phyloP scores from a whole-genome alignment of 306 rosid species.

The Echinosophora koreensis region DNA sequence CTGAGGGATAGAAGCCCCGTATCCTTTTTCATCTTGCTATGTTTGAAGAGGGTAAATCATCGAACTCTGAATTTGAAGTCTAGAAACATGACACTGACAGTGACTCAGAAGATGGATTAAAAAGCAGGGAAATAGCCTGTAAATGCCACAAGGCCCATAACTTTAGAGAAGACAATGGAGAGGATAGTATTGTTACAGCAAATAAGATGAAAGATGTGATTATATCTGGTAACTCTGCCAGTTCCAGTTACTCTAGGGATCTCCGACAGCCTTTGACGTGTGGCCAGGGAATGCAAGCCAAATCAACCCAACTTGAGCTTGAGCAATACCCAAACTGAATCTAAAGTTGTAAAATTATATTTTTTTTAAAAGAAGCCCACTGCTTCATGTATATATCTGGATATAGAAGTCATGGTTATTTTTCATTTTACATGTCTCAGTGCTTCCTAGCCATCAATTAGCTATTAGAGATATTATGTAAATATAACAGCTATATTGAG shows the following conservation, averaged over 20 bases:
- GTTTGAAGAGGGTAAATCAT: background rate
- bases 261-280: background rate
- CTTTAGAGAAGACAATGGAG: background rate
- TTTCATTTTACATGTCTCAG: background rate
- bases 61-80: background rate
- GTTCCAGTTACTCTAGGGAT: background rate
- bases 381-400: too few relatives aligned
- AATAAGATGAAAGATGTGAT: background rate
- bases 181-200: background rate
- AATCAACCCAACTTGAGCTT: background rate
- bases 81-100: background rate
- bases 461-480: background rate
- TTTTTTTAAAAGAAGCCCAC: too few relatives aligned
- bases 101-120: background rate
- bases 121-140: background rate
- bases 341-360: too few relatives aligned
- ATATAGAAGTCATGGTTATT: background rate
- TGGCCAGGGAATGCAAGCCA: background rate
- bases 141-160: too few relatives aligned
- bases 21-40: background rate
- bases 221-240: background rate
- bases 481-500: background rate
- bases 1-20: background rate
- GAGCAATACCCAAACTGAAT: background rate
- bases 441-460: background rate